Percentiles rank a stretch among this genome's conserved stretches.
phyloP scores from a whole-genome alignment of 148 eudicot genomes.

The Cornus suecica region DNA sequence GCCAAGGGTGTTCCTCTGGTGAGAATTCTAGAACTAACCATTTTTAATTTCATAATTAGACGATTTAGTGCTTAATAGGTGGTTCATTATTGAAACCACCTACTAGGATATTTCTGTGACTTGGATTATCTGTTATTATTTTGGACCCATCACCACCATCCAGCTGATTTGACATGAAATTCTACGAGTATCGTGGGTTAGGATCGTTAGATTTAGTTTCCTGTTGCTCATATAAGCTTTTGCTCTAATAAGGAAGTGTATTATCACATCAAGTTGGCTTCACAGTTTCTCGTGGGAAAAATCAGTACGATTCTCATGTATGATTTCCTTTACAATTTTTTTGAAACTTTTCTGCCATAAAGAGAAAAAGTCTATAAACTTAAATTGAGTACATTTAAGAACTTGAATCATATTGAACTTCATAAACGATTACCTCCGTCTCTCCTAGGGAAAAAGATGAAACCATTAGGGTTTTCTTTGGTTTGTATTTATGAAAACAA shows the following conservation, averaged over 20 bases:
- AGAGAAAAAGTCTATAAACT: too few relatives aligned
- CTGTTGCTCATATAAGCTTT: not conserved
- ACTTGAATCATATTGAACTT: too few relatives aligned
- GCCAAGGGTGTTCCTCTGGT: slow-evolving; percentile 79
- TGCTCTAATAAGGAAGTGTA: not conserved
- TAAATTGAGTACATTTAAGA: not conserved
- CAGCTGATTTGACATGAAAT: too few relatives aligned
- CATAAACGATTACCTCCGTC: not conserved
- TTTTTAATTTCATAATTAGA: not conserved
- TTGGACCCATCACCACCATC: not conserved
- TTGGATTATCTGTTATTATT: not conserved
- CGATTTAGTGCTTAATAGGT: not conserved
- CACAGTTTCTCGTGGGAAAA: too few relatives aligned
- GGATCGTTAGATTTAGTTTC: too few relatives aligned
- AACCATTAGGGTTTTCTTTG: too few relatives aligned
- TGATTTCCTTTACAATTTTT: not conserved
- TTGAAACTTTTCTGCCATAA: not conserved
- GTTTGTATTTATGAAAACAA: too few relatives aligned
- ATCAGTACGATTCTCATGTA: not conserved
- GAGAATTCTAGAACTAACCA: slow-evolving; percentile 21
- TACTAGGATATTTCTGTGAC: not conserved
- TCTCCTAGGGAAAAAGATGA: too few relatives aligned
- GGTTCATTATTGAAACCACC: not conserved
- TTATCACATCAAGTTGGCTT: too few relatives aligned
- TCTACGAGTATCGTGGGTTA: not conserved